Evolutionary conservation across 257 asterid species (phyloP).

Genomic region (Nicotiana attenuata): DNA sequence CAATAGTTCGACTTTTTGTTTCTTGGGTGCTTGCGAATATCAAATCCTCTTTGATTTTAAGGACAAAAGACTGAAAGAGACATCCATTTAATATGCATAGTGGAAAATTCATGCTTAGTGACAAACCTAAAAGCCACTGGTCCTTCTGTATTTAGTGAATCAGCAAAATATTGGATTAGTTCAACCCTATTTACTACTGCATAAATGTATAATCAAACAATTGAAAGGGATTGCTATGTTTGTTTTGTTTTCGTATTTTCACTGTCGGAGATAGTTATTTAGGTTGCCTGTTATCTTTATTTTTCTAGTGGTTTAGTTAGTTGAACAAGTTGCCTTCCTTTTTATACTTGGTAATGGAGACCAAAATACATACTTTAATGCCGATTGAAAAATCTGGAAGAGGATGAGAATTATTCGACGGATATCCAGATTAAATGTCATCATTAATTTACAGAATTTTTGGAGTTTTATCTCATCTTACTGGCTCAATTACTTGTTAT

Average conservation of each 20-base stretch:
- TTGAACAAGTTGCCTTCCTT: background rate
- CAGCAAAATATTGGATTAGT: background rate
- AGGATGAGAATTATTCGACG: background rate
- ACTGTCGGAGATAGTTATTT: background rate
- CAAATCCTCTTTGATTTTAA: constrained; percentile 8
- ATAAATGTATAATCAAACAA: background rate
- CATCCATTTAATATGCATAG: background rate
- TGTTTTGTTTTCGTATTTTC: background rate
- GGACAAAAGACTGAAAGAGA: background rate
- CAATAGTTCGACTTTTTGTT: background rate
- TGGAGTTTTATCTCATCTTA: too few species aligned
- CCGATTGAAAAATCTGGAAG: background rate
- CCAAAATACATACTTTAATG: too few species aligned
- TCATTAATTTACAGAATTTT: too few species aligned
- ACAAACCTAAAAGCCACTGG: background rate
- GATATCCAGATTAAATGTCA: background rate
- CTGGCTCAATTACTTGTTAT: too few species aligned
- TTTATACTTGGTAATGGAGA: background rate
- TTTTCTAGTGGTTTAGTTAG: background rate
- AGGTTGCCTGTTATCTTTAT: background rate
- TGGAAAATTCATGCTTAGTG: background rate
- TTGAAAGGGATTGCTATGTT: background rate
- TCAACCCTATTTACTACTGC: background rate
- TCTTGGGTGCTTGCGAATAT: background rate
- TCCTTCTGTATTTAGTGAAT: background rate